A percentile compares a stretch with the other conserved stretches of the same genome.
Evolutionary conservation across 495 filamentous ascomycete species (phyloP).

Genomic region (Penicillium maclennaniae): DNA sequence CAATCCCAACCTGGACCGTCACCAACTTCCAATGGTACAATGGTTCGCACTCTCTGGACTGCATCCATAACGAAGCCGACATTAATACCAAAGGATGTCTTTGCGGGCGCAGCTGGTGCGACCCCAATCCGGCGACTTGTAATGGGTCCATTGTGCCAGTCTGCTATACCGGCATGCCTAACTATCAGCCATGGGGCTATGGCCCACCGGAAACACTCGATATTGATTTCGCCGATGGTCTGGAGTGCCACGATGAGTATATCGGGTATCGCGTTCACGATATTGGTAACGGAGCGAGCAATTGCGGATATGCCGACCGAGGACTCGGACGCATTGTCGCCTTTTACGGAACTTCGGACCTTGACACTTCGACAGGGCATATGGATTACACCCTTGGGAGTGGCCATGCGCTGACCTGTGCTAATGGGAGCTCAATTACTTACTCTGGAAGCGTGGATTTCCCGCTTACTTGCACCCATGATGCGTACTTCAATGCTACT

Average conservation of each 20-base stretch:
- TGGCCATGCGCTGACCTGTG: slow-evolving; percentile 32
- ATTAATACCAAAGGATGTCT: slow-evolving; percentile 29
- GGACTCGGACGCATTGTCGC: slow-evolving; percentile 28
- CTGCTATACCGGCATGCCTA: slow-evolving; percentile 38
- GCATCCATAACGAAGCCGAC: slow-evolving; percentile 32
- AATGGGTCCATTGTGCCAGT: slow-evolving; percentile 27
- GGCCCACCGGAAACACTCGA: slow-evolving; percentile 31
- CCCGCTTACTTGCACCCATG: slow-evolving; percentile 24
- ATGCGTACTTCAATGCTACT: slow-evolving; percentile 32
- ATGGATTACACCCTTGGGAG: slow-evolving; percentile 35
- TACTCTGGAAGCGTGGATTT: slow-evolving; percentile 33
- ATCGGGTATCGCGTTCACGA: slow-evolving; percentile 36
- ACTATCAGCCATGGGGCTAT: slow-evolving; percentile 36
- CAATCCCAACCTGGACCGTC: slow-evolving; percentile 32
- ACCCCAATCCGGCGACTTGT: slow-evolving; percentile 28
- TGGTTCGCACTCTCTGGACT: slow-evolving; percentile 35
- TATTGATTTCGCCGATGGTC: slow-evolving; percentile 32
- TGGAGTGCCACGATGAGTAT: slow-evolving; percentile 34
- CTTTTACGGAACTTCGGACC: slow-evolving; percentile 32
- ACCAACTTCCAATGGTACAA: slow-evolving; percentile 32
- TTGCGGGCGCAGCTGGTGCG: slow-evolving; percentile 26
- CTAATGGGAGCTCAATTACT: slow-evolving; percentile 34
- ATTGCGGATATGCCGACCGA: slow-evolving; percentile 36
- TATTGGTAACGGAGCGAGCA: slow-evolving; percentile 30
- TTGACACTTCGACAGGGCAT: slow-evolving; percentile 18